Conservation (phyloP, 768 basidiomycete species). For the Sarcomyxa edulis region DNA sequence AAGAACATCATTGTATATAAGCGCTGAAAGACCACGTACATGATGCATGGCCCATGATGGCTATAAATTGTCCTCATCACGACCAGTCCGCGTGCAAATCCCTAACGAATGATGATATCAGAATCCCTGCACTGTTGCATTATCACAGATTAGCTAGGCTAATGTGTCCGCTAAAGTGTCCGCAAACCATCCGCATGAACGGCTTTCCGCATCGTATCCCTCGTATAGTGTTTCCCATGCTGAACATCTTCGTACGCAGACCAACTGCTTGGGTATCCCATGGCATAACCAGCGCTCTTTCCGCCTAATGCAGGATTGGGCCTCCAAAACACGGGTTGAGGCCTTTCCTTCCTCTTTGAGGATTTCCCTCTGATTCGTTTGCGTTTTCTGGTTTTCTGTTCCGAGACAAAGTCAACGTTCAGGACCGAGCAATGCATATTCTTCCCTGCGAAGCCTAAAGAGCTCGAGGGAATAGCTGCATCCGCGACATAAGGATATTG, state of each 20-base stretch:
- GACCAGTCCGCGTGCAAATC: too few relatives aligned
- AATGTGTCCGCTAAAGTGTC: too few relatives aligned
- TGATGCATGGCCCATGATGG: too few relatives aligned
- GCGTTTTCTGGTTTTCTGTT: slow-evolving; percentile 12
- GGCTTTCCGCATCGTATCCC: slow-evolving; percentile 16
- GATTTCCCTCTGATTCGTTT: slow-evolving; percentile 6
- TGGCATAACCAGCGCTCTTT: slow-evolving; percentile 37
- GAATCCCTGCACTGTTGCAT: too few relatives aligned
- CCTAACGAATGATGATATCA: too few relatives aligned
- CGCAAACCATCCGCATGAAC: too few relatives aligned
- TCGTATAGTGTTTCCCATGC: slow-evolving; percentile 8
- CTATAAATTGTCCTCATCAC: too few relatives aligned
- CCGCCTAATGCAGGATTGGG: slow-evolving; percentile 29
- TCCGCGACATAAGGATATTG: slow-evolving; percentile 28
- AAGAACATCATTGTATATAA: too few relatives aligned
- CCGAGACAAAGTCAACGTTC: slow-evolving; percentile 3
- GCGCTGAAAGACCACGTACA: too few relatives aligned
- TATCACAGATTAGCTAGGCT: too few relatives aligned
- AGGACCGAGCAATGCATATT: slow-evolving; percentile 16
- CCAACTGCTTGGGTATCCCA: slow-evolving; percentile 32
- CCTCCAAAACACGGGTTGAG: slow-evolving; percentile 34
- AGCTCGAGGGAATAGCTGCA: slow-evolving; percentile 3
- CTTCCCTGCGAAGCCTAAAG: slow-evolving; percentile 3
- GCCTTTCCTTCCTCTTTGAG: slow-evolving; percentile 16
- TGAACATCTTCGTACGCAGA: slow-evolving; percentile 10